Evolutionary conservation across 192 early-diverging fungal genomes (phyloP), one percentile per base, ranked within the genome.

Genomic region (Coemansia sp.): DNA sequence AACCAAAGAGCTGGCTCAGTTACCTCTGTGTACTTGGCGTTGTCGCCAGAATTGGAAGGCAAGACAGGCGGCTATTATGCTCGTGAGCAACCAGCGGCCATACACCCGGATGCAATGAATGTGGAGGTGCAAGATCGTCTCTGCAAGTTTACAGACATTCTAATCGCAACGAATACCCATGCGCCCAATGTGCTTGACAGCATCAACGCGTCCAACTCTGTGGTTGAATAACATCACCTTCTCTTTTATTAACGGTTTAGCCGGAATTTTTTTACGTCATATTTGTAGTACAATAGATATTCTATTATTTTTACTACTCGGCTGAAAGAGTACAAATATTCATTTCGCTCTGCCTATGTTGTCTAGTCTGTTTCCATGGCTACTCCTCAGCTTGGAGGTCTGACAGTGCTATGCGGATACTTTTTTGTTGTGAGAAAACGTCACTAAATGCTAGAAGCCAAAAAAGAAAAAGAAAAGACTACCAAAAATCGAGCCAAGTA

Each of bases 131-230:
- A 84, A 63, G 82, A 84, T 29, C 64, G 73, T 12, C 40, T 84
- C 46, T 73, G 71, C 43, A 64, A 70, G 40, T 84, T 79, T 58
- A 79, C 82, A 1, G 82, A 84, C 1, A 52, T 72, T 7, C 61
- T 84, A 27, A 68, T 84, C 34, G 63, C 81, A 7, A 46, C 75
- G 0, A 83, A 88, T 62, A 82, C 75, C 5, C 80, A 82, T 47
- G 64, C 74, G 3, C 69, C 73, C 5, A 52, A 52, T n/a, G 12
- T 82, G 12, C 67, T 82, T 1, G 65, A 73, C 2, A 82, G 80
- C 66, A 82, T 82, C 44, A 82, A 82, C 47, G n/a, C 31, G 5
- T 29, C 22, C 16, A 49, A 12, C 5, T 13, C 29, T 20, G 5
- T 41, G 13, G 18, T 22, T 15, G 31, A 43, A 18, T 18, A 62